A percentile compares a stretch with the other conserved stretches of the same genome.
Conservation (phyloP, 148 eudicot species). For the Salicornia ramosissima region DNA sequence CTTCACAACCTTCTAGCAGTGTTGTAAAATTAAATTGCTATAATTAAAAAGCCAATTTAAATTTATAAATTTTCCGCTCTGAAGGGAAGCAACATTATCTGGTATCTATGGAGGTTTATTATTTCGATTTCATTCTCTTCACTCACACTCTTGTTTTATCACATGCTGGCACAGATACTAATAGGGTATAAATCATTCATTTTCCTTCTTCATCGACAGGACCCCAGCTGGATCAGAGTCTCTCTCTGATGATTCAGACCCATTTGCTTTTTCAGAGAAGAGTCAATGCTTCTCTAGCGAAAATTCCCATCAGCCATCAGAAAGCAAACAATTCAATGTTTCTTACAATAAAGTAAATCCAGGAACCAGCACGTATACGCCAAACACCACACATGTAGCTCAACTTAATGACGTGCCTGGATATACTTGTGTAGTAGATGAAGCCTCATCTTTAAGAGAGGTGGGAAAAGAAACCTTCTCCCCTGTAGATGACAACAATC, state of each 20-base stretch:
- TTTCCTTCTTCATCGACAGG: constrained; percentile 38
- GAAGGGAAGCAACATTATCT: not conserved
- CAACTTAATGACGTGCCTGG: constrained; percentile 55
- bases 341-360: constrained; percentile 50
- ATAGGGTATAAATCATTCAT: constrained; percentile 8
- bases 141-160: not conserved
- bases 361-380: constrained; percentile 35
- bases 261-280: constrained; percentile 61
- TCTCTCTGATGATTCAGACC: constrained; percentile 73
- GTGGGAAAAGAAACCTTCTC: constrained; percentile 26
- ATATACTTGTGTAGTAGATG: constrained; percentile 43
- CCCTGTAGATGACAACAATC: constrained; percentile 34
- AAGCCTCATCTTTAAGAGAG: constrained; percentile 30
- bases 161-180: not conserved
- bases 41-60: not conserved
- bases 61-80: not conserved
- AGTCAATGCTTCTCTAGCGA: constrained; percentile 45
- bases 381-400: constrained; percentile 39
- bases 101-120: not conserved
- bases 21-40: not conserved
- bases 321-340: constrained; percentile 43
- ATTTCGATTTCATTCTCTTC: not conserved
- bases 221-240: constrained; percentile 80
- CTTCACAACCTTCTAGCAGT: not conserved
- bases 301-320: constrained; percentile 36